Base-by-base conservation (phyloP, 495 filamentous ascomycete species). In the Penicillium robsamsonii region DNA sequence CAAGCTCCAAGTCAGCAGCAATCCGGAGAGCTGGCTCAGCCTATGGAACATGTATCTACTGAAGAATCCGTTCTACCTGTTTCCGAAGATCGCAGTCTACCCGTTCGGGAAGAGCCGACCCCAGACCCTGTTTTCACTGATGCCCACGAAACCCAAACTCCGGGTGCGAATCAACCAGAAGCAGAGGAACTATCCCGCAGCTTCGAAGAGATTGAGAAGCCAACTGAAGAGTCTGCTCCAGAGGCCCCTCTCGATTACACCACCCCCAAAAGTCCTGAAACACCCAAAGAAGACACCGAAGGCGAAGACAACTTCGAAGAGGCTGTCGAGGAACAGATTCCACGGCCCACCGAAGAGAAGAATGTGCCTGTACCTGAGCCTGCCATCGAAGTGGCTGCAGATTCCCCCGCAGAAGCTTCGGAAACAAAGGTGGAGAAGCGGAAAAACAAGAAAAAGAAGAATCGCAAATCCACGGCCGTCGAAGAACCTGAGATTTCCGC, bases 371-470 rank as follows among this genome's bases (percentile, higher is more conserved):
- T 37, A n/a, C 3, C 48, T 29, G 55, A 65, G 17, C 38, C 49
- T 55, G 6, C 38, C 15, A n/a, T 24, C 4, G 47, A 57, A 18
- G 31, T 33, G 15, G 24, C 42, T 27, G 15, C 35, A 30, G 38
- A 50, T 17, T 8, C 45, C 15, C n/a, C 53, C 1, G 8, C 46
- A 27, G 55, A 63, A 7, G 27, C 55, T 0, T 29, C 61, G 27
- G 57, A 67, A 31, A 25, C 55, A 4, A 40, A 57, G 30, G 50
- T 58, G 9, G 60, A 67, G 61, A 73, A 70, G 52, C 57, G 63
- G 31, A 70, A 73, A 53, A 71, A 70, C 37, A 56, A 63, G 40
- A 70, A 69, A 51, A 72, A 72, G 62, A 72, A 72, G 46, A 72
- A 72, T 35, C 63, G 65, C 50, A 67, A 72, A 30, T 73, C 67